A percentile compares a stretch with the other conserved stretches of the same genome.
phyloP scores from a whole-genome alignment of 2,329 filamentous ascomycete species.

The Trichoderma sp. region DNA sequence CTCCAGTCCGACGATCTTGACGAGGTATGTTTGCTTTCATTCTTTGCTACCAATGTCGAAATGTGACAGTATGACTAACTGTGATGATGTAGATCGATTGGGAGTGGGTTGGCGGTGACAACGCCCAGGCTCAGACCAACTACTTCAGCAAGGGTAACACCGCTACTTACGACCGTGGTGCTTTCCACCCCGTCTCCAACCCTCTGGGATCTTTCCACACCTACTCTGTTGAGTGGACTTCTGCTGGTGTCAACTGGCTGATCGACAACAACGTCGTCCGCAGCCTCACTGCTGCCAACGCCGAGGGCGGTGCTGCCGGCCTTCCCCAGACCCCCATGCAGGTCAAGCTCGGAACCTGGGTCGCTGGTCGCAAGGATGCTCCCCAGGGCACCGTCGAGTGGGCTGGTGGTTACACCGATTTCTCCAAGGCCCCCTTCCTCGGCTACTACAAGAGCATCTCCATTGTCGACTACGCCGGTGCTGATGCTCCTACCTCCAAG shows the following conservation, averaged over 20 bases:
- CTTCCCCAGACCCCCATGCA: conserved; percentile 75
- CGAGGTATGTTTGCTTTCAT: conserved; percentile 29
- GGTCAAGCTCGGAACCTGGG: conserved; percentile 68
- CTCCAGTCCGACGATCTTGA: conserved; percentile 88
- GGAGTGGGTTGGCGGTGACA: conserved; percentile 81
- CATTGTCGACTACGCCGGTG: conserved; percentile 55
- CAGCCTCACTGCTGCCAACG: conserved; percentile 59
- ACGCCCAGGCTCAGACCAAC: conserved; percentile 73
- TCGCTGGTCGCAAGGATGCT: conserved; percentile 57
- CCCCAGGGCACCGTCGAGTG: conserved; percentile 68
- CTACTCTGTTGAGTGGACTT: conserved; percentile 68
- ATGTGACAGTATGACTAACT: not conserved
- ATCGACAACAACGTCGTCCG: conserved; percentile 63
- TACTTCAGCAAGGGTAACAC: conserved; percentile 77
- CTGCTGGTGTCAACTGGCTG: conserved; percentile 61
- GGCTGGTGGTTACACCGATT: conserved; percentile 63
- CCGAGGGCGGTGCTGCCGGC: conserved; percentile 48
- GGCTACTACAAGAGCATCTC: conserved; percentile 57
- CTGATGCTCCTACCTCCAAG: conserved; percentile 37
- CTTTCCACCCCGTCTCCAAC: conserved; percentile 56
- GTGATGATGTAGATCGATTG: conserved; percentile 70
- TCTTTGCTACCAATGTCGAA: not conserved
- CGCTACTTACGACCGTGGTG: conserved; percentile 67
- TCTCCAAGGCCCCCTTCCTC: conserved; percentile 50
- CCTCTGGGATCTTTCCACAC: conserved; percentile 56